Percentiles rank a stretch among this genome's conserved stretches.
Conservation (phyloP, 352 stramenopile genomes). For the Pythium coloratum region DNA sequence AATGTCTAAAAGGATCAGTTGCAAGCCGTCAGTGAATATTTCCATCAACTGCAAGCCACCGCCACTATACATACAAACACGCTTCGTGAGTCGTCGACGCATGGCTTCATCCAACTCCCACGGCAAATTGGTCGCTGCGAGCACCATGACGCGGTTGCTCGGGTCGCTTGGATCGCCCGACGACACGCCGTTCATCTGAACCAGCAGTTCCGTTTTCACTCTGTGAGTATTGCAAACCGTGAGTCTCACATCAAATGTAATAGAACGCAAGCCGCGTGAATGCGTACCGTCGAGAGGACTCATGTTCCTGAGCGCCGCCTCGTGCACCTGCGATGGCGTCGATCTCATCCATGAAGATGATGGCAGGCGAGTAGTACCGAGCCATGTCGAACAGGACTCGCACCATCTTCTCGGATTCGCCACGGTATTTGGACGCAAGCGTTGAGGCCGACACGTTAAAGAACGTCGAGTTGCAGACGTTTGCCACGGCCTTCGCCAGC, state of each 20-base stretch:
- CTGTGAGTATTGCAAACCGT: slow-evolving; percentile 24
- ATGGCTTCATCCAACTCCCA: slow-evolving; percentile 94
- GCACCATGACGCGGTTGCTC: slow-evolving; percentile 82
- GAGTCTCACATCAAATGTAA: neutral
- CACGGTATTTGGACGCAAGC: slow-evolving; percentile 92
- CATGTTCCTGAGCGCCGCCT: slow-evolving; percentile 76
- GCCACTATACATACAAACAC: slow-evolving; percentile 45
- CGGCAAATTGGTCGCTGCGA: slow-evolving; percentile 91
- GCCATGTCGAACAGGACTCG: slow-evolving; percentile 98
- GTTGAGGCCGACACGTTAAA: slow-evolving; percentile 96
- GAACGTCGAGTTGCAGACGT: slow-evolving; percentile 98
- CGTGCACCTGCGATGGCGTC: slow-evolving; percentile 90
- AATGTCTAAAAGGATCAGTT: slow-evolving; percentile 37
- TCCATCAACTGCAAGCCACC: neutral
- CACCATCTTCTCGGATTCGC: slow-evolving; percentile 96
- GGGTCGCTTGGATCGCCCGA: slow-evolving; percentile 30
- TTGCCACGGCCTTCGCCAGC: slow-evolving; percentile 99
- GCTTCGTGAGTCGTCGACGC: slow-evolving; percentile 89
- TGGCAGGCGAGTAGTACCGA: slow-evolving; percentile 95
- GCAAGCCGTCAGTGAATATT: neutral
- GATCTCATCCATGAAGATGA: slow-evolving; percentile 99
- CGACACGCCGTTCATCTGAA: slow-evolving; percentile 97
- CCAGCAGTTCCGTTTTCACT: slow-evolving; percentile 97
- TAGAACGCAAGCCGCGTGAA: neutral
- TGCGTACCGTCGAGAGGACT: slow-evolving; percentile 72